These are phyloP conservation scores for Astrocystis sublimbata DNA, from an alignment of 495 filamentous ascomycete genomes.

Conservation along the genomic window DNA sequence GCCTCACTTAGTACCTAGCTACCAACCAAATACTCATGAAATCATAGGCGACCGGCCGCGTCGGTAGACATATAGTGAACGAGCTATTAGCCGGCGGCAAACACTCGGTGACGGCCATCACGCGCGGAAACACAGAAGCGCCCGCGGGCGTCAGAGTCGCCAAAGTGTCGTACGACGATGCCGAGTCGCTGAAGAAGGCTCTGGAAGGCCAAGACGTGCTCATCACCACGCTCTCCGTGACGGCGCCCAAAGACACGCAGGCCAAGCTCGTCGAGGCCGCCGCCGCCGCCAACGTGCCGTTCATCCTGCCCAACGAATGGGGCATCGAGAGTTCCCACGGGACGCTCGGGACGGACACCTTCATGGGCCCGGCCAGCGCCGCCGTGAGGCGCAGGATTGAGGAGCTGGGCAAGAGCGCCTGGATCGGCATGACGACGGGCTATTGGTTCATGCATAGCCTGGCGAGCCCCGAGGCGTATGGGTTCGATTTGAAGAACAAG, in stretches of 20 bases:
- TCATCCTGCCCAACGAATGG: constrained; percentile 62
- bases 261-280: constrained; percentile 57
- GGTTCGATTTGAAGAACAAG: constrained; percentile 33
- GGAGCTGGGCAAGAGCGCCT: constrained; percentile 49
- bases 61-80: constrained; percentile 55
- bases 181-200: constrained; percentile 39
- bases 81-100: constrained; percentile 52
- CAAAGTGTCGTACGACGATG: constrained; percentile 48
- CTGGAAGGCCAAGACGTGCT: constrained; percentile 55
- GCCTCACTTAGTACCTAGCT: neutral
- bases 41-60: constrained; percentile 57
- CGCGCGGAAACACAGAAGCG: constrained; percentile 41
- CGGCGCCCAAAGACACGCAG: constrained; percentile 22
- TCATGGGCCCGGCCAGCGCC: neutral
- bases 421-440: constrained; percentile 46
- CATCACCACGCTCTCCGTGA: constrained; percentile 55
- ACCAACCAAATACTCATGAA: neutral
- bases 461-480: constrained; percentile 26
- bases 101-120: constrained; percentile 57
- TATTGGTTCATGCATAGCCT: constrained; percentile 49
- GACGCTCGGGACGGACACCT: constrained; percentile 17
- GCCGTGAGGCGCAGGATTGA: constrained; percentile 35
- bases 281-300: constrained; percentile 58
- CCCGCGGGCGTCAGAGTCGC: constrained; percentile 44
- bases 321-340: constrained; percentile 39